Evolutionary conservation across 2,329 filamentous ascomycete genomes (phyloP), one percentile per base, ranked within the genome.

Genomic region (Metarhizium sp.): DNA sequence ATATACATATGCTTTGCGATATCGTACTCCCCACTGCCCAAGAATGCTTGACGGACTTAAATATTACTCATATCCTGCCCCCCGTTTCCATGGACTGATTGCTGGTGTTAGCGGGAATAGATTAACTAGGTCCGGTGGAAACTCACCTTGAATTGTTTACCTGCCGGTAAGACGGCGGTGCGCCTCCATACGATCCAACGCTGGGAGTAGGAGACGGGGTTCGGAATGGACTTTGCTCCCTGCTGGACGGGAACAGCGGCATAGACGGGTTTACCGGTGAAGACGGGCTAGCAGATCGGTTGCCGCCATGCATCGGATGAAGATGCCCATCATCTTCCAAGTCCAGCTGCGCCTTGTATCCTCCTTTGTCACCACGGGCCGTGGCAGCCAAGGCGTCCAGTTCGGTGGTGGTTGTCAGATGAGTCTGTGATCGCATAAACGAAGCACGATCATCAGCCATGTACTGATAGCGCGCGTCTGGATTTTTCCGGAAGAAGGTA

Each of bases 381-480:
- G 91, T 95, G n/a, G 88, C 89, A 61, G 88, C 91, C 57, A 96
- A 76, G 11, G 91, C 92, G 69, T 96, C 90, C 52, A 96, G 79
- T 72, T 96, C 91, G 6, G 90, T 95, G 5, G 86, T 89, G 29
- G 77, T 73, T 50, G 73, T 82, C 54, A 95, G 77, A 65, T 92
- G 86, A 4, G 88, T 87, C 69, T 92, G 88, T 14, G 90, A 95
- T 77, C 96, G 96, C 84, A 96, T 95, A 75, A 96, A 96, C 10
- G 91, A 96, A 54, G 90, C 90, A 63, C 92, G 87, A 71, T 96
- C 92, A 65, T 96, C 92, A 53, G 87, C 87, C 91, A 96, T 96
- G 63, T 89, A 90, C 71, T 95, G 90, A 72, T 96, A 96, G 58
- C 90, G 85, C 46, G 87, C 90, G 68, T 96, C 92, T 18, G 92